These are phyloP conservation scores for Linnemannia elongata DNA, from an alignment of 192 early-diverging fungal species.

Conservation along the genomic window DNA sequence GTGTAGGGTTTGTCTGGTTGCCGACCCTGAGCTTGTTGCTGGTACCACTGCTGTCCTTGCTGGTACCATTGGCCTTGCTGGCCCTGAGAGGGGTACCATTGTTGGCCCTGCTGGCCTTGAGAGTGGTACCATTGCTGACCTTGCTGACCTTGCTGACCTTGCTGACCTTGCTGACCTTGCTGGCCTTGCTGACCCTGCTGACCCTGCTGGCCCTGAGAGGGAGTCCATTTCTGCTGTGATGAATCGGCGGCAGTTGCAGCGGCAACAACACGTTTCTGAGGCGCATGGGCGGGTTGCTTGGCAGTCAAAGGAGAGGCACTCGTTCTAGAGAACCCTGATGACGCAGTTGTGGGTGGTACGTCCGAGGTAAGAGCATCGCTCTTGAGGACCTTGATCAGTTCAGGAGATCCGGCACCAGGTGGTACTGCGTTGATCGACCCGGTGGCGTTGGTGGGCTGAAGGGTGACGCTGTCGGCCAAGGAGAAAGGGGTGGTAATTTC, in stretches of 20 bases:
- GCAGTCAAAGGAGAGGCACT: not conserved
- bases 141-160: not conserved
- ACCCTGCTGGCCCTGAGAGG: not conserved
- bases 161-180: not conserved
- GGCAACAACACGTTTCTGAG: not conserved
- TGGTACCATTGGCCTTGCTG: not conserved
- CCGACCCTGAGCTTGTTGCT: not conserved
- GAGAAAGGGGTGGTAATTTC: not conserved
- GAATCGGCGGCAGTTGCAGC: not conserved
- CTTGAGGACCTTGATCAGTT: not conserved
- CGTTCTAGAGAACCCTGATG: not conserved
- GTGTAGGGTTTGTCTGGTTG: not conserved
- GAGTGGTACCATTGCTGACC: not conserved
- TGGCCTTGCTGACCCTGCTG: not conserved
- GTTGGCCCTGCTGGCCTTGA: not conserved
- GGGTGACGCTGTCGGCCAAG: not conserved
- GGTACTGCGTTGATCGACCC: not conserved
- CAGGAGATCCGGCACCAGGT: not conserved
- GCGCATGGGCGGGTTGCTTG: not conserved
- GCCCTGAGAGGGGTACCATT: too few relatives aligned
- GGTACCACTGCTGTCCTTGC: not conserved
- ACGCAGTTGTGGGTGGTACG: not conserved
- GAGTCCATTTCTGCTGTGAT: not conserved
- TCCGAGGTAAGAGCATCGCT: not conserved
- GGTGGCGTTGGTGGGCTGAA: not conserved